A percentile compares a stretch with the other conserved stretches of the same genome.
Evolutionary conservation across 1,284 basidiomycete species (phyloP).

Genomic region (Ceratobasidium sp.): DNA sequence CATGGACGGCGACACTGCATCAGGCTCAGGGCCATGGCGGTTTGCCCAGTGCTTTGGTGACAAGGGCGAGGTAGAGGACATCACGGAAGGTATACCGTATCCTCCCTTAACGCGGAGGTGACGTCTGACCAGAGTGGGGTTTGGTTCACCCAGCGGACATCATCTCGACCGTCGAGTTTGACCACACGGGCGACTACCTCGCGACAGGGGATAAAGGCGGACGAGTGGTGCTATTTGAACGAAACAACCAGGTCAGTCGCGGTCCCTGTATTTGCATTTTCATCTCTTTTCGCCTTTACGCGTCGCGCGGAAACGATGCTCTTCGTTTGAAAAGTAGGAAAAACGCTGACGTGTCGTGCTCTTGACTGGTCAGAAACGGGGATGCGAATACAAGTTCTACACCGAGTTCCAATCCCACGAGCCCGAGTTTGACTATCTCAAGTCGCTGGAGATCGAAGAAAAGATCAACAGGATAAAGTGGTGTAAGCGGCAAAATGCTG

Average conservation of each 20-base stretch:
- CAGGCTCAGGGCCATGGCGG: conserved; percentile 87
- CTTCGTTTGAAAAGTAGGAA: not conserved
- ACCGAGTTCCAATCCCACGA: conserved; percentile 99
- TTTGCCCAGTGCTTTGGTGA: conserved; percentile 99
- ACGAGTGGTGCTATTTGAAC: conserved; percentile 97
- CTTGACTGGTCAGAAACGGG: conserved; percentile 82
- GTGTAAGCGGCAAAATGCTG: conserved; percentile 98
- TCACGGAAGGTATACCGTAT: conserved; percentile 87
- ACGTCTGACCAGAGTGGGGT: conserved; percentile 51
- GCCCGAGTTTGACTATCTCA: conserved; percentile 99
- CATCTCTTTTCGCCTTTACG: conserved; percentile 1
- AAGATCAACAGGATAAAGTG: conserved; percentile 99
- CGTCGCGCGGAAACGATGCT: not conserved
- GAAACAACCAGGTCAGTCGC: conserved; percentile 91
- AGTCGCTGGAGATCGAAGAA: conserved; percentile 99
- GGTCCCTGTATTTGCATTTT: conserved; percentile 13
- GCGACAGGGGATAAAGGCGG: conserved; percentile 99
- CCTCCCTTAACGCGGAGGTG: conserved; percentile 37
- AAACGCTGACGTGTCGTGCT: conserved; percentile 16
- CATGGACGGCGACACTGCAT: conserved; percentile 85
- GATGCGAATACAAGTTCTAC: conserved; percentile 99
- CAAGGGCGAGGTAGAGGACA: conserved; percentile 99
- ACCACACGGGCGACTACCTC: conserved; percentile 99
- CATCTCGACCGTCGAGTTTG: conserved; percentile 99
- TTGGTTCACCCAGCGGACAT: conserved; percentile 80